A percentile compares a stretch with the other conserved stretches of the same genome.
Conservation (phyloP, 2,329 filamentous ascomycete genomes). For the Hypoxylon sp. region DNA sequence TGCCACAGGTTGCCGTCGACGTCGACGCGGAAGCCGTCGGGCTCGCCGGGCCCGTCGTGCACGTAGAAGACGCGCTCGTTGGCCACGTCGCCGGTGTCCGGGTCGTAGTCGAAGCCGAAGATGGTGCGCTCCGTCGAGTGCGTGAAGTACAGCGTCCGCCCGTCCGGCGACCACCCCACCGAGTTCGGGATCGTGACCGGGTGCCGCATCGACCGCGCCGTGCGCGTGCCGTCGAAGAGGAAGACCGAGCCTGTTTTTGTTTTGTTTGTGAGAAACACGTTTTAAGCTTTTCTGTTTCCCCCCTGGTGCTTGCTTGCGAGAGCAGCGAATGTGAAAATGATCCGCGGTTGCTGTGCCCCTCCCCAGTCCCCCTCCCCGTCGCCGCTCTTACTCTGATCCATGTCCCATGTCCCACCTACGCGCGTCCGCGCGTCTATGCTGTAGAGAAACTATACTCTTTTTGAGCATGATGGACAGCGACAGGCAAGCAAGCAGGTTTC, state of each 20-base stretch:
- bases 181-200: slow-evolving; percentile 85
- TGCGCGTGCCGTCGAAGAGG: slow-evolving; percentile 73
- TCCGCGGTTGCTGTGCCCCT: background rate
- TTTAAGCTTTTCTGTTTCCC: background rate
- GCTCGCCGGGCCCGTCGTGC: slow-evolving; percentile 75
- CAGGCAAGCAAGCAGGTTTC: too few species aligned
- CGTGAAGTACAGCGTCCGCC: slow-evolving; percentile 84
- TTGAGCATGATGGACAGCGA: background rate
- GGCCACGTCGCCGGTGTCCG: slow-evolving; percentile 69
- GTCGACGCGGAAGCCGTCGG: slow-evolving; percentile 90
- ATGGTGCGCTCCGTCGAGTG: slow-evolving; percentile 81
- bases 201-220: slow-evolving; percentile 71
- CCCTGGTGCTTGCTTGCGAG: background rate
- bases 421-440: background rate
- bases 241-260: slow-evolving; percentile 75
- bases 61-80: slow-evolving; percentile 81
- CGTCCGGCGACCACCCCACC: slow-evolving; percentile 82
- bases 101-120: slow-evolving; percentile 81
- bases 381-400: background rate
- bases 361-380: background rate
- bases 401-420: background rate
- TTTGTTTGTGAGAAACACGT: background rate
- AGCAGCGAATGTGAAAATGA: background rate
- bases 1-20: slow-evolving; percentile 90
- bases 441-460: slow-evolving; percentile 15